These are phyloP conservation scores for Candida awuae DNA, from an alignment of 805 yeast species.

Conservation along the genomic window DNA sequence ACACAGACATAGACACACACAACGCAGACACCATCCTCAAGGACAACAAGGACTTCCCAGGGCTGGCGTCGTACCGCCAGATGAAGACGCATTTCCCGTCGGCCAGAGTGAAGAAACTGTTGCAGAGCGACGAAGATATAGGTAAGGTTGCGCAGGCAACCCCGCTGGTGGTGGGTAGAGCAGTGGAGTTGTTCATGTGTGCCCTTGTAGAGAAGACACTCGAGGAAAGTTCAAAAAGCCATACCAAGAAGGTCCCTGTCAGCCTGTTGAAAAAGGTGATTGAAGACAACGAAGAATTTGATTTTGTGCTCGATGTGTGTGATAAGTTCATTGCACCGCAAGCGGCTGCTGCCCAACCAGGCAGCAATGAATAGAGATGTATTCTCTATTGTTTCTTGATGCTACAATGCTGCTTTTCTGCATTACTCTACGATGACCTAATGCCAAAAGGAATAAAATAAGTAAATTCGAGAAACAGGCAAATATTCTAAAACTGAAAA, in stretches of 20 bases:
- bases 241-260: conserved; percentile 74
- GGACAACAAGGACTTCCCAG: conserved; percentile 10
- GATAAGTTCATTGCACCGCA: conserved; percentile 16
- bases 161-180: conserved; percentile 95
- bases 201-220: conserved; percentile 80
- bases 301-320: conserved; percentile 70
- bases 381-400: too few relatives aligned
- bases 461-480: too few relatives aligned
- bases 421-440: too few relatives aligned
- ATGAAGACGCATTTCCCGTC: conserved; percentile 83
- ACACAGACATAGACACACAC: too few relatives aligned
- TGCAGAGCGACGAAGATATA: conserved; percentile 97
- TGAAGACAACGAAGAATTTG: conserved; percentile 81
- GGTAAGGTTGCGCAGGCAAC: conserved; percentile 99
- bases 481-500: too few relatives aligned
- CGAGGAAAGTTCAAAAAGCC: conserved; percentile 63
- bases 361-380: neutral
- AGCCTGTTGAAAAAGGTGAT: conserved; percentile 81
- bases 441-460: too few relatives aligned
- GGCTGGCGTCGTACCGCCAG: conserved; percentile 31
- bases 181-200: conserved; percentile 86
- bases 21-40: neutral
- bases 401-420: too few relatives aligned
- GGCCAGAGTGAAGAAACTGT: conserved; percentile 89
- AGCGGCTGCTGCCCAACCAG: neutral